Base-by-base conservation (phyloP, 352 stramenopile species). In the Phytophthora boehmeriae region DNA sequence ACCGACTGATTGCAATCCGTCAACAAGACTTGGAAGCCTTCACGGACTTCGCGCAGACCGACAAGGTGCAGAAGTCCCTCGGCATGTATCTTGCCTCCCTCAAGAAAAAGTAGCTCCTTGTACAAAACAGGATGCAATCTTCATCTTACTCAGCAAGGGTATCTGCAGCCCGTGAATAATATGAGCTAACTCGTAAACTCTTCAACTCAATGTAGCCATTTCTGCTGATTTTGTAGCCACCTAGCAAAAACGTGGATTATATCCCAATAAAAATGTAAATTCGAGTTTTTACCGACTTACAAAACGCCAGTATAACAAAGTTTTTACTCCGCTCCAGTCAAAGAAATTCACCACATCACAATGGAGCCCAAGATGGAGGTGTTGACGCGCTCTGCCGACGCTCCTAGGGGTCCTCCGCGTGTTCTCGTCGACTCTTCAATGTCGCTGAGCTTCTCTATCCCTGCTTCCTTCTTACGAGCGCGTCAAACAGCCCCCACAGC, bases 41-140 rank as follows among this genome's bases (percentile, higher is more conserved):
- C 55, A 65, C 66, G 30, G 80, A 91, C 62, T 89, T 95, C 66
- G 78, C 68, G 20, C 79, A 89, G 66, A 91, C 82, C 11, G 85
- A 93, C 71, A 89, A 90, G 70, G 79, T 89, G 48, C 87, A 95
- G 52, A 93, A 92, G 56, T 80, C 81, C 44, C 78, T 95, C 48
- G 84, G 61, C 16, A 78, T 79, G 58, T 95, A 95, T 71, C 64
- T 95, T 25, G 78, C 77, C 51, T 83, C 84, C 53, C 76, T 95
- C 54, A 93, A 91, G 77, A 93, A 92, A 39, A 72, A 72, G 45
- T 68, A 58, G 47, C 20, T 20, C 0, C 19, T 44, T 44, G 13
- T 8, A 17, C 16, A 6, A 30, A 30, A 30, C 25, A 30, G 25
- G 25, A 30, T 30, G 25, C 25, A 30, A 30, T 30, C 3, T 3